Conservation (phyloP, 2,329 filamentous ascomycete genomes). For the Colletotrichum sojae region DNA sequence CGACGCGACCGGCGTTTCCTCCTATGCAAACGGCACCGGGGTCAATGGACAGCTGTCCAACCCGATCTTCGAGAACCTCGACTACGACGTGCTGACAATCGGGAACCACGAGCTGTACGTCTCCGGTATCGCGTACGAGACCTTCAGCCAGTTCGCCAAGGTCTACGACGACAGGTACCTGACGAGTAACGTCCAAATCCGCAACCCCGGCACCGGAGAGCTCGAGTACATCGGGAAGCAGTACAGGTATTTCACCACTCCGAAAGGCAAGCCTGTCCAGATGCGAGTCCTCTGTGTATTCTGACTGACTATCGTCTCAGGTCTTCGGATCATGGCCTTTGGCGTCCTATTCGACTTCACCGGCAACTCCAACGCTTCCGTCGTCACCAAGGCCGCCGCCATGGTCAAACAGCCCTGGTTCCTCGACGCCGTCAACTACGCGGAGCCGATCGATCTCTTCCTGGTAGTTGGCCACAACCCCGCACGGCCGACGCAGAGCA, state of each 20-base stretch:
- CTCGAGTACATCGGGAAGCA: conserved; percentile 60
- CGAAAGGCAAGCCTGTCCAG: conserved; percentile 45
- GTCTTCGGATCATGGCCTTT: conserved; percentile 60
- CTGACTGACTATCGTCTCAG: not conserved
- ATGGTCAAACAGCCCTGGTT: conserved; percentile 73
- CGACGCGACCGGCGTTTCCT: conserved; percentile 64
- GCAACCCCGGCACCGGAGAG: conserved; percentile 54
- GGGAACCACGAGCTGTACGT: conserved; percentile 77
- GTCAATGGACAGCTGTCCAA: conserved; percentile 70
- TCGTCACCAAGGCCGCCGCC: conserved; percentile 67
- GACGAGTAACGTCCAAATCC: conserved; percentile 61
- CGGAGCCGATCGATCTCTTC: conserved; percentile 73
- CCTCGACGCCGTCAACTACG: conserved; percentile 65
- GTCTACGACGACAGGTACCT: conserved; percentile 65
- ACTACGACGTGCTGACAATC: conserved; percentile 60
- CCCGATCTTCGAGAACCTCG: conserved; percentile 58
- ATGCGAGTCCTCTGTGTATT: not conserved
- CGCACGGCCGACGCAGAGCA: conserved; percentile 59
- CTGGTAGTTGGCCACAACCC: conserved; percentile 76
- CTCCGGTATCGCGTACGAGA: conserved; percentile 73
- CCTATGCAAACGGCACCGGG: conserved; percentile 28
- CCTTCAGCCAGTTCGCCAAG: conserved; percentile 70
- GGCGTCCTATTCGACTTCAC: conserved; percentile 63
- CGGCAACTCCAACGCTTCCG: conserved; percentile 72
- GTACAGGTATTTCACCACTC: conserved; percentile 60